Evolutionary conservation across 257 asterid genomes (phyloP).

Genomic region (Solanum peruvianum): DNA sequence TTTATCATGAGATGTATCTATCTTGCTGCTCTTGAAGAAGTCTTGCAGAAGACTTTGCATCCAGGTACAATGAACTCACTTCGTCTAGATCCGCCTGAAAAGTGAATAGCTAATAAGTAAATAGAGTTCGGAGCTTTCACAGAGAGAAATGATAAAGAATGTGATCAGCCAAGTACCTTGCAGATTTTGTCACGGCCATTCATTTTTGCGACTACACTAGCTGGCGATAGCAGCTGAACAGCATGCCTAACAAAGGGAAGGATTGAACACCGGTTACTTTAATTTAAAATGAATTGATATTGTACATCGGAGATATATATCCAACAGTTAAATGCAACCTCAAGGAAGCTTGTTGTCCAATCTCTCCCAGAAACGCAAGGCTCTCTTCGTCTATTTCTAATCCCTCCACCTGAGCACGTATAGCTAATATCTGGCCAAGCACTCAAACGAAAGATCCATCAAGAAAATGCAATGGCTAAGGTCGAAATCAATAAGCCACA

Average conservation of each 20-base stretch:
- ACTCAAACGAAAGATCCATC: not conserved
- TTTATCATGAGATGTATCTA: slow-evolving; percentile 57
- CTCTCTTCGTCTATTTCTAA: slow-evolving; percentile 80
- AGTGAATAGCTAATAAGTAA: not conserved
- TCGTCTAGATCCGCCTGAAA: slow-evolving; percentile 87
- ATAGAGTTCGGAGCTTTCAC: not conserved
- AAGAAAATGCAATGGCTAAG: not conserved
- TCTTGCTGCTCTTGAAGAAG: slow-evolving; percentile 97
- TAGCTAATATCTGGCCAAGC: slow-evolving; percentile 61
- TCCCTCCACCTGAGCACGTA: slow-evolving; percentile 95
- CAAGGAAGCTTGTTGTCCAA: slow-evolving; percentile 72
- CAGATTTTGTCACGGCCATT: slow-evolving; percentile 81
- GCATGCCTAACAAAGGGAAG: slow-evolving; percentile 54
- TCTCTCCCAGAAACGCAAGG: slow-evolving; percentile 78
- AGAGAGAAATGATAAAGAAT: not conserved
- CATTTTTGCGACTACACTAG: slow-evolving; percentile 74
- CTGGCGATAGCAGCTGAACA: slow-evolving; percentile 75
- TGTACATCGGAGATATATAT: not conserved
- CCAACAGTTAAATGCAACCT: slow-evolving; percentile 27
- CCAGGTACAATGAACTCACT: slow-evolving; percentile 64
- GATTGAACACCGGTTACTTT: not conserved
- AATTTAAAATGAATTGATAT: not conserved
- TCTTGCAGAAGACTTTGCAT: slow-evolving; percentile 79
- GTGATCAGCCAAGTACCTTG: slow-evolving; percentile 47
- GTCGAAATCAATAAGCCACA: not conserved